Evolutionary conservation across 768 basidiomycete genomes (phyloP).

Genomic region (Tephrocybe rancida): DNA sequence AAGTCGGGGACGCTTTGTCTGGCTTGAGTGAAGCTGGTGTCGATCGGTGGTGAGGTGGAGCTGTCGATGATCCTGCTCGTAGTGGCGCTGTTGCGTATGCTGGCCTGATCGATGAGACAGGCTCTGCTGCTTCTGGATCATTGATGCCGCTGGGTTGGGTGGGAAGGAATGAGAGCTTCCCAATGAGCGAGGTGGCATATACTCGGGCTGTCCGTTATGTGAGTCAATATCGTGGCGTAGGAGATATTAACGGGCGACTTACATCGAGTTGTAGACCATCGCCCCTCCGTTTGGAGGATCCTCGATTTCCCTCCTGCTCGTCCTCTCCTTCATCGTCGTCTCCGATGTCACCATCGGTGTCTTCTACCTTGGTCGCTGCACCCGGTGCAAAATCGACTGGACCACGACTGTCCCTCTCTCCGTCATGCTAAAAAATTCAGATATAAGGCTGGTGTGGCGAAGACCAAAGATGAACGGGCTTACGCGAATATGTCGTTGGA

Average conservation of each 20-base stretch:
- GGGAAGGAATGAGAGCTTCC: conserved; percentile 8
- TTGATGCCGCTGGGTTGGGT: conserved; percentile 8
- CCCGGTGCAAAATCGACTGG: conserved; percentile 47
- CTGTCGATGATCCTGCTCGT: conserved; percentile 8
- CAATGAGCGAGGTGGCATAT: conserved; percentile 2
- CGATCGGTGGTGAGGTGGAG: conserved; percentile 1
- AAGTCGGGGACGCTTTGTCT: conserved; percentile 6
- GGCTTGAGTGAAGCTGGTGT: not conserved
- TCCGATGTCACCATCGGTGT: conserved; percentile 40
- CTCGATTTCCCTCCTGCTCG: conserved; percentile 12
- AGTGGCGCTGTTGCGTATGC: conserved; percentile 1
- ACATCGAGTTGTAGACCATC: conserved; percentile 10
- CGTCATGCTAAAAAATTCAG: conserved; percentile 39
- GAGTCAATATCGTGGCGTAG: not conserved
- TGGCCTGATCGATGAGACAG: not conserved
- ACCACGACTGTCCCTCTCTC: conserved; percentile 49
- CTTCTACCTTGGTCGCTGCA: conserved; percentile 30
- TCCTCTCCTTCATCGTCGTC: conserved; percentile 20
- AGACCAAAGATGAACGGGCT: conserved; percentile 6
- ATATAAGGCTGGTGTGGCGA: conserved; percentile 10
- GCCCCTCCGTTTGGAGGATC: conserved; percentile 1
- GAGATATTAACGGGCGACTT: not conserved
- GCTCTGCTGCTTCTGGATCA: conserved; percentile 5
- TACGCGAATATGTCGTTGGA: conserved; percentile 64
- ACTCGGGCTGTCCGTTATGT: not conserved